Evolutionary conservation across 495 filamentous ascomycete species (phyloP).

Genomic region (Bombardia bombarda): DNA sequence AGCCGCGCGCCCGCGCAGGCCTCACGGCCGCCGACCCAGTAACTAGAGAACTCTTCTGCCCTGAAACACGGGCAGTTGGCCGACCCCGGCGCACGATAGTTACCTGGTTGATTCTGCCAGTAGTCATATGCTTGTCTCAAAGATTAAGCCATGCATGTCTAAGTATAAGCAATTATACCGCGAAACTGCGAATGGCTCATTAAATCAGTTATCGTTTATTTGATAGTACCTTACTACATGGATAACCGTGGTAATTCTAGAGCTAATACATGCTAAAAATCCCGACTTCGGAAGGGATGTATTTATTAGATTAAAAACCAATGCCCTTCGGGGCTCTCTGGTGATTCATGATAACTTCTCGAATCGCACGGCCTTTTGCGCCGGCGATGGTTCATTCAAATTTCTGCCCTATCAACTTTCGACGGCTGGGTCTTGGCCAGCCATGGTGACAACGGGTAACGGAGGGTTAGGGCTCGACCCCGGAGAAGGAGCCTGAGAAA

Average conservation of each 20-base stretch:
- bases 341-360: constrained; percentile 60
- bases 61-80: background rate
- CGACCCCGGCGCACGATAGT: background rate
- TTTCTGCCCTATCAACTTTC: constrained; percentile 62
- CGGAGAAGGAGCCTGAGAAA: constrained; percentile 38
- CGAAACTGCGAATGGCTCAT: constrained; percentile 67
- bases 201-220: constrained; percentile 70
- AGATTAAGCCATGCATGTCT: constrained; percentile 68
- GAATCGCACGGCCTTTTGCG: constrained; percentile 59
- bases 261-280: constrained; percentile 67
- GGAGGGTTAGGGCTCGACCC: constrained; percentile 45
- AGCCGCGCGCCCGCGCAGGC: constrained; percentile 11
- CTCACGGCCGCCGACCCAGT: constrained; percentile 2
- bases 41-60: constrained; percentile 33
- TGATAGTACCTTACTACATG: constrained; percentile 65
- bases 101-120: constrained; percentile 53
- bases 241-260: constrained; percentile 70
- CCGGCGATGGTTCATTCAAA: constrained; percentile 58
- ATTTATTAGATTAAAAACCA: constrained; percentile 69
- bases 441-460: constrained; percentile 47
- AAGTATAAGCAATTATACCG: constrained; percentile 63
- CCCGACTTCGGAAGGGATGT: constrained; percentile 56
- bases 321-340: constrained; percentile 52
- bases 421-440: constrained; percentile 47
- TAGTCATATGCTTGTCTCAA: constrained; percentile 69